Evolutionary conservation across 192 early-diverging fungal species (phyloP).

Genomic region (Phlyctochytrium bullatum): DNA sequence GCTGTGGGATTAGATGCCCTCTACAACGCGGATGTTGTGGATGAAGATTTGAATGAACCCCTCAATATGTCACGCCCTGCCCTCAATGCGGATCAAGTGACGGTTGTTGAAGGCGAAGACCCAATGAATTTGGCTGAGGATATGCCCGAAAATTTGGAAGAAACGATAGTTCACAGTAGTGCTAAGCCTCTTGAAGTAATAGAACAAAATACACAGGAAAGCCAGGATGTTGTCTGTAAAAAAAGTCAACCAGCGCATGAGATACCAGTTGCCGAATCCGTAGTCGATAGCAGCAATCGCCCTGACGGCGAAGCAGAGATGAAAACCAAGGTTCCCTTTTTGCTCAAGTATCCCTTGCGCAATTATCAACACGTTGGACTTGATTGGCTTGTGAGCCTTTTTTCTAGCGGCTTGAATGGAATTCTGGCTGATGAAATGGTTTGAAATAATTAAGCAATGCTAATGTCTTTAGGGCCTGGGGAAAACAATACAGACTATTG

Average conservation of each 20-base stretch:
- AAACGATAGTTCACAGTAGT: constrained; percentile 9
- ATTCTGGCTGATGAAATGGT: constrained; percentile 91
- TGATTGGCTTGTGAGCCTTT: constrained; percentile 85
- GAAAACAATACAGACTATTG: constrained; percentile 90
- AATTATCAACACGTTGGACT: constrained; percentile 86
- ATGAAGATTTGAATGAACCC: too few relatives aligned
- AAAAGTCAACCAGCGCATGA: too few relatives aligned
- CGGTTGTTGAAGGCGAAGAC: too few relatives aligned
- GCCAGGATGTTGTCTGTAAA: too few relatives aligned
- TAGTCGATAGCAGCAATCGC: too few relatives aligned
- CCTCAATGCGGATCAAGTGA: too few relatives aligned
- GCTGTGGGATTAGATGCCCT: too few relatives aligned
- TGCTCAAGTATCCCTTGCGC: constrained; percentile 75
- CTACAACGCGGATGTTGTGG: too few relatives aligned
- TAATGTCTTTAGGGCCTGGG: constrained; percentile 55
- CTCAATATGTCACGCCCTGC: too few relatives aligned
- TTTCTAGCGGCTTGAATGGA: constrained; percentile 88
- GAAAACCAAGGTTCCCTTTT: constrained; percentile 42
- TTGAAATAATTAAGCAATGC: constrained; percentile 71
- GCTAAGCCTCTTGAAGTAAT: constrained; percentile 63
- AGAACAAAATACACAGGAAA: constrained; percentile 75
- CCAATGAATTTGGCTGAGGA: too few relatives aligned
- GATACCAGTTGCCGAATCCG: too few relatives aligned
- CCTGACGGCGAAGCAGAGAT: too few relatives aligned
- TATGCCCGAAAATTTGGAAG: background rate